Evolutionary conservation across 2,329 filamentous ascomycete genomes (phyloP), one percentile per base, ranked within the genome.

Genomic region (Venturia effusa): DNA sequence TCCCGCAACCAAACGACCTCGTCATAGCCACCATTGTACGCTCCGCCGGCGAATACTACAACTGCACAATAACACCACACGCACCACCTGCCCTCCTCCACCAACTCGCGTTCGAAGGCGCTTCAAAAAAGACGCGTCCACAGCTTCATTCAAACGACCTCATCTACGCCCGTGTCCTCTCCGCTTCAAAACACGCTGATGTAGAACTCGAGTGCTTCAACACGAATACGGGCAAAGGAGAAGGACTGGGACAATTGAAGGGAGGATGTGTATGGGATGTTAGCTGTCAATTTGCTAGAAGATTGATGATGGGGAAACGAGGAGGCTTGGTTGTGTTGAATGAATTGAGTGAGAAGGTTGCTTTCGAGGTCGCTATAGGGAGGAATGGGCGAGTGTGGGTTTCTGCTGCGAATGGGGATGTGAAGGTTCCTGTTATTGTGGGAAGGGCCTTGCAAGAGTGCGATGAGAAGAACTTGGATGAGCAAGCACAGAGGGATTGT

Each of bases 331-430:
- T 86, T 3, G 82, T 97, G 32, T 75, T 97, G 64, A 90, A 96
- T 67, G 89, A 91, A 71, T 77, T 97, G 17, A 92, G 88, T 3
- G 86, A 87, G 65, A 93, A 90, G 63, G 76, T 96, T 17, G 86
- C 89, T 24, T 99, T 97, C 74, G 94, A 99, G 79, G 89, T 95
- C 66, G 93, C 93, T 0, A 89, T 96, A 10, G 94, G 94, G 22
- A 85, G 91, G 71, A 99, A 99, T 74, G 94, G 94, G 48, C 88
- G 85, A 74, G 84, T 97, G 27, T 97, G 94, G 92, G 89, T 97
- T 17, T 87, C 93, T 71, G 92, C 88, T 68, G 75, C 76, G 5
- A 75, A 76, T 64, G 89, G 88, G 34, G 88, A 81, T 66, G 78
- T 88, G 43, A 88, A 83, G 76, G 86, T 85, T 39, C 87, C 92